These are phyloP conservation scores for Dryas octopetala DNA, from an alignment of 306 rosid species.

Conservation along the genomic window DNA sequence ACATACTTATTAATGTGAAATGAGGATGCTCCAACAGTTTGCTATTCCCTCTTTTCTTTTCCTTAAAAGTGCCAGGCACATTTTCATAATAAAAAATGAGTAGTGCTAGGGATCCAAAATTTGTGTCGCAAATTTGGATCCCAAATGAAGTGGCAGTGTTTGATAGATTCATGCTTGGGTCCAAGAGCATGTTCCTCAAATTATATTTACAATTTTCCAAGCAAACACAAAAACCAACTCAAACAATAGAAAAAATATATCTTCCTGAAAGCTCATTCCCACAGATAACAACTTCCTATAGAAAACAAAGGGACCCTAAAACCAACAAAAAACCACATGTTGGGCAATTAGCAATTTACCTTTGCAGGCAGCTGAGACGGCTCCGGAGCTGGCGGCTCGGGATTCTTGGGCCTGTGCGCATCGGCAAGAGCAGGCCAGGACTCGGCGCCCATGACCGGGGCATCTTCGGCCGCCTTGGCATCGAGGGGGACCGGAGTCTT, in stretches of 20 bases:
- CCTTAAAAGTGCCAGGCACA: neutral
- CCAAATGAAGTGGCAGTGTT: too few species aligned
- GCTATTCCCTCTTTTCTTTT: too few species aligned
- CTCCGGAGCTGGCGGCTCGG: slow-evolving; percentile 19
- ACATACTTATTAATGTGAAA: too few species aligned
- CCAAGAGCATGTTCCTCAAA: neutral
- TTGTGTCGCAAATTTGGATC: too few species aligned
- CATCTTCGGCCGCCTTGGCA: slow-evolving; percentile 44
- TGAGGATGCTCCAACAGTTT: neutral
- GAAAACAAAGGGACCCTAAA: neutral
- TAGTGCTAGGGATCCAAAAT: too few species aligned
- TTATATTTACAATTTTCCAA: neutral
- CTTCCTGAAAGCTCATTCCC: too few species aligned
- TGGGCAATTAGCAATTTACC: neutral
- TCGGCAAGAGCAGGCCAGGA: slow-evolving; percentile 90
- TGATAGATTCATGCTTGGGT: too few species aligned
- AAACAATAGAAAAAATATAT: too few species aligned
- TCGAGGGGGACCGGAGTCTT: slow-evolving; percentile 51
- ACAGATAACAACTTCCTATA: too few species aligned
- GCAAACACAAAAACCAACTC: too few species aligned
- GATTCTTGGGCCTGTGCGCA: slow-evolving; percentile 60
- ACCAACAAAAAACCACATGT: neutral
- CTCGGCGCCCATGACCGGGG: slow-evolving; percentile 63
- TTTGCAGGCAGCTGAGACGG: slow-evolving; percentile 11
- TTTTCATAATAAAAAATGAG: too few species aligned